Evolutionary conservation across 371 early-diverging fungal species (phyloP), one percentile per base, ranked within the genome.

Genomic region (Mortierella sp.): DNA sequence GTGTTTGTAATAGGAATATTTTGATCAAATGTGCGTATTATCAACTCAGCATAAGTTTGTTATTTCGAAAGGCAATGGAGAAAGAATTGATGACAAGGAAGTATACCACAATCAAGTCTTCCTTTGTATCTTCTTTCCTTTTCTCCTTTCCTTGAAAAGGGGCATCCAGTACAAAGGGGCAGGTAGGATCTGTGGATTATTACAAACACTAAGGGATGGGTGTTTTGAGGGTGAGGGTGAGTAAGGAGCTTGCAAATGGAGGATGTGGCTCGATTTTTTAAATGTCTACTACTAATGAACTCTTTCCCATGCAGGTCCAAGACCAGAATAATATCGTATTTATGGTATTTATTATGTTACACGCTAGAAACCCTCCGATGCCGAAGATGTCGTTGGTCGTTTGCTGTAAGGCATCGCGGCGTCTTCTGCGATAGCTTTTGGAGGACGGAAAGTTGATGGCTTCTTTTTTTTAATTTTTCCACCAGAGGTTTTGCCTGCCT

Each of bases 401-500:
- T 71, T 74, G 58, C 64, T 64, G 40, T 75, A 75, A 0, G 81
- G 81, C 35, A 69, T 65, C n/a, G 81, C n/a, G n/a, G n/a, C 57
- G 29, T 75, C 71, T 35, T 82, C 74, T 28, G 76, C 74, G 35
- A 69, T 67, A 6, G 77, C 74, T 70, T 82, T 84, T 23, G 84
- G 84, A 31, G 84, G 85, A 45, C 81, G 62, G 61, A 83, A 85
- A 2, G 66, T 75, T 28, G 71, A 68, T 19, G 83, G 84, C 83
- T 90, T 91, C 69, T 88, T 89, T 78, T 87, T 90, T 84, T 90
- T 92, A 70, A 87, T 88, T 67, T 89, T 88, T 7, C 86, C 89
- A 29, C 88, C 89, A 60, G 90, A 86, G 4, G 71, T 76, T 56
- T 77, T 76, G 40, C 82, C 80, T 12, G 83, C 77, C 70, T 88